Conservation (phyloP, 163 green algal genomes). For the Scenedesmus sp. region DNA sequence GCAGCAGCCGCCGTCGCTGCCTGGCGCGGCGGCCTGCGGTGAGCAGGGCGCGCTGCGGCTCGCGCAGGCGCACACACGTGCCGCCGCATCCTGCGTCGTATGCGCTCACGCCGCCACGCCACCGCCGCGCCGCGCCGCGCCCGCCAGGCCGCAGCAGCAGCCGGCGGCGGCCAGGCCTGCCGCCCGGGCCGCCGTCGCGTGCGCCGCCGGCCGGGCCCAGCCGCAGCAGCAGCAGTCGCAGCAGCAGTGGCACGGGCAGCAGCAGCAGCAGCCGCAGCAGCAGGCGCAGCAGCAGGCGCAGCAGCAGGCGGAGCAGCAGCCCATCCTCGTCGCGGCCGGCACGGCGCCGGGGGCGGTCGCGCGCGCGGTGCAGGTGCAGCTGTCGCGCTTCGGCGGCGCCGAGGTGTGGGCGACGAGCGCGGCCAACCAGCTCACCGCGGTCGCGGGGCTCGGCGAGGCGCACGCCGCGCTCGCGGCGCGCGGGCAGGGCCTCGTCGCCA, state of each 20-base stretch:
- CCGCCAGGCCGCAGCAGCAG: no score
- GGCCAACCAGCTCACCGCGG: slow-evolving; percentile 31
- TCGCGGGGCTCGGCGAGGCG: slow-evolving; percentile 9
- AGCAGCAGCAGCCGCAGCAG: neutral
- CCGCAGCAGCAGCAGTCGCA: slow-evolving; percentile 5
- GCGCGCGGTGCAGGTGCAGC: neutral
- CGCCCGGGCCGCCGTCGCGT: no score
- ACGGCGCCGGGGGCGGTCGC: neutral
- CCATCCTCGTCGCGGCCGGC: slow-evolving; percentile 5
- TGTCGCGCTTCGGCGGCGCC: neutral
- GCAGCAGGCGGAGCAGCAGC: neutral
- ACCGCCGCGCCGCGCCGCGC: no score
- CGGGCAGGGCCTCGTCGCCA: slow-evolving; percentile 9
- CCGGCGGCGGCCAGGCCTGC: no score
- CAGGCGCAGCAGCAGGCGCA: neutral
- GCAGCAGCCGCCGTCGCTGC: no score
- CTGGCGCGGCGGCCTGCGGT: no score
- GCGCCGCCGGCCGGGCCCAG: no score
- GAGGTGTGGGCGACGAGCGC: slow-evolving; percentile 34
- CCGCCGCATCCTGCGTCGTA: no score
- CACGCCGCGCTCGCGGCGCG: neutral
- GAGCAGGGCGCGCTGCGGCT: no score
- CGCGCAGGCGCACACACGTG: no score
- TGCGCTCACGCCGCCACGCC: no score
- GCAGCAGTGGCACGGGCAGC: neutral